These are phyloP conservation scores for Aquanectria penicillioides DNA, from an alignment of 2,329 filamentous ascomycete species.

Conservation along the genomic window DNA sequence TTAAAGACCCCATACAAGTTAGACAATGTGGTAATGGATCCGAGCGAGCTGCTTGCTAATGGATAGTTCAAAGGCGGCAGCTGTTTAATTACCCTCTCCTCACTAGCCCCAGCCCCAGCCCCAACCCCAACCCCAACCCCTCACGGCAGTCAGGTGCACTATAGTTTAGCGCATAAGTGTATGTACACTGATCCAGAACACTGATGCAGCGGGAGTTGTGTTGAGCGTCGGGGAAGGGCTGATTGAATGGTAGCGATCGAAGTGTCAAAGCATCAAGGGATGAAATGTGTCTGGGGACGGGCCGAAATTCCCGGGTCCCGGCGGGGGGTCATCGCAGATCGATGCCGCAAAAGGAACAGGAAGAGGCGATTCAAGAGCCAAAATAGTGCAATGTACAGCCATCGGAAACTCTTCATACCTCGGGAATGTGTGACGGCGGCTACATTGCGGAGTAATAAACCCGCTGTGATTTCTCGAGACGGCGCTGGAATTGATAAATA, in stretches of 20 bases:
- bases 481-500: constrained; percentile 4
- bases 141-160: too few relatives aligned
- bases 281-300: neutral
- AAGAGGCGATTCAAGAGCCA: too few relatives aligned
- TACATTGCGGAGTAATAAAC: neutral
- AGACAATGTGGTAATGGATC: too few relatives aligned
- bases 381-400: neutral
- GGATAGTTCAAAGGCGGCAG: too few relatives aligned
- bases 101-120: constrained; percentile 4
- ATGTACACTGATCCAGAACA: constrained; percentile 8
- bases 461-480: neutral
- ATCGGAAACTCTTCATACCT: neutral
- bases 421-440: neutral
- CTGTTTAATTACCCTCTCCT: too few relatives aligned
- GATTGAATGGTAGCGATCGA: neutral
- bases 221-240: too few relatives aligned
- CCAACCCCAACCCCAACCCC: constrained; percentile 1
- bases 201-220: too few relatives aligned
- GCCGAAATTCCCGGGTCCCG: neutral
- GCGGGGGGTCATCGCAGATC: neutral
- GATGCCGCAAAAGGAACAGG: neutral
- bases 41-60: too few relatives aligned
- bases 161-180: constrained; percentile 8
- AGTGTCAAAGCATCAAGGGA: neutral
- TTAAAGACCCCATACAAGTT: too few relatives aligned